These are phyloP conservation scores for Cladosporium austrohemisphaericum DNA, from an alignment of 2,329 filamentous ascomycete genomes.

Conservation along the genomic window DNA sequence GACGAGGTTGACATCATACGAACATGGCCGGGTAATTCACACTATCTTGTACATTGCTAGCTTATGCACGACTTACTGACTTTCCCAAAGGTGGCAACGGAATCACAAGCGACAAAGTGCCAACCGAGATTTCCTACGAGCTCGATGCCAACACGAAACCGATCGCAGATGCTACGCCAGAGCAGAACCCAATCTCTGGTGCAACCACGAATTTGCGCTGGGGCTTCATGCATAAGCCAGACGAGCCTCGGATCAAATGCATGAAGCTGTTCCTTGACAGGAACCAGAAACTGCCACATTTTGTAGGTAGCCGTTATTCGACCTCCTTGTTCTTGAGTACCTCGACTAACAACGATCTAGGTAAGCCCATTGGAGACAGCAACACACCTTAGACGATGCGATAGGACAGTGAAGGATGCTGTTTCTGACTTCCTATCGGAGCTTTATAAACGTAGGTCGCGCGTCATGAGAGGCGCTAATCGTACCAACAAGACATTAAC, in stretches of 20 bases:
- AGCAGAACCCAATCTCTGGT: conserved; percentile 7
- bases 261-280: conserved; percentile 83
- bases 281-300: conserved; percentile 75
- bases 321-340: too few species aligned
- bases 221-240: conserved; percentile 79
- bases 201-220: conserved; percentile 52
- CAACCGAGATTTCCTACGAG: conserved; percentile 69
- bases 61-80: neutral
- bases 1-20: conserved; percentile 73
- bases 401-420: conserved; percentile 74
- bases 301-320: conserved; percentile 55
- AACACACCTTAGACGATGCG: conserved; percentile 67
- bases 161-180: conserved; percentile 8
- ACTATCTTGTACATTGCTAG: too few species aligned
- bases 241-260: conserved; percentile 71
- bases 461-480: too few species aligned
- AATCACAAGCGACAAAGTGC: conserved; percentile 84
- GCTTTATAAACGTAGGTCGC: conserved; percentile 52
- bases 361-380: conserved; percentile 74
- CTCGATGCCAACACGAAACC: conserved; percentile 34
- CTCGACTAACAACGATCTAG: conserved; percentile 61
- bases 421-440: conserved; percentile 76
- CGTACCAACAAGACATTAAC: too few species aligned
- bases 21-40: conserved; percentile 2
- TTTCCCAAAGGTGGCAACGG: conserved; percentile 61